Percentiles rank a stretch among this genome's conserved stretches.
Conservation (phyloP, 306 rosid genomes). For the Acmispon strigosus region DNA sequence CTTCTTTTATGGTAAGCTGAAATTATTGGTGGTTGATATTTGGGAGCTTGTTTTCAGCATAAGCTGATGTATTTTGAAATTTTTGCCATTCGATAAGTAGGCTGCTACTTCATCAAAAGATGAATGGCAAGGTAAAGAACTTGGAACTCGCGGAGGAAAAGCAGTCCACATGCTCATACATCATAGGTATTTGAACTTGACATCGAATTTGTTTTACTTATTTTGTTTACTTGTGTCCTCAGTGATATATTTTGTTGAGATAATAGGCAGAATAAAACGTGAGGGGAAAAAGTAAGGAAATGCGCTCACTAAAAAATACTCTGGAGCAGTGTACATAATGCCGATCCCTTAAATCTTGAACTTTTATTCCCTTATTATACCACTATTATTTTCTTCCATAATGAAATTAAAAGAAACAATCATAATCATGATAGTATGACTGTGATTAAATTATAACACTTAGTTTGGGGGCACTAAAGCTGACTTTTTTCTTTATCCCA, state of each 20-base stretch:
- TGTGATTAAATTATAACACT: neutral
- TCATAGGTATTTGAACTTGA: slow-evolving; percentile 64
- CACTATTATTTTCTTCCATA: neutral
- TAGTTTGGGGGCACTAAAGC: neutral
- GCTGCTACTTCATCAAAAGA: slow-evolving; percentile 96
- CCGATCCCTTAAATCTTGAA: neutral
- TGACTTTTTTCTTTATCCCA: neutral
- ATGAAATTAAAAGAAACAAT: neutral
- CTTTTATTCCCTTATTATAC: neutral
- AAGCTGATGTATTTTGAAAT: slow-evolving; percentile 4
- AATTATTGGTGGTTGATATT: slow-evolving; percentile 17
- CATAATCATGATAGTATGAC: neutral
- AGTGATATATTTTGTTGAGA: slow-evolving; percentile 7
- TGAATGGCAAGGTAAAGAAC: slow-evolving; percentile 97
- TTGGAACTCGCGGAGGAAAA: slow-evolving; percentile 97
- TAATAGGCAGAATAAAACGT: neutral
- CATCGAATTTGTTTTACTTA: neutral
- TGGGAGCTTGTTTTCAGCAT: slow-evolving; percentile 6
- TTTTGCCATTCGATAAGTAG: slow-evolving; percentile 37
- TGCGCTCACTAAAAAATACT: neutral
- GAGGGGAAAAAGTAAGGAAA: neutral
- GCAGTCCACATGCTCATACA: slow-evolving; percentile 98
- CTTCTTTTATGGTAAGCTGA: slow-evolving; percentile 84
- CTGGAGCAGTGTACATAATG: neutral
- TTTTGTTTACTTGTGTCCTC: slow-evolving; percentile 3